Conservation (phyloP, 371 early-diverging fungal species). For the Mucor velutinosus region DNA sequence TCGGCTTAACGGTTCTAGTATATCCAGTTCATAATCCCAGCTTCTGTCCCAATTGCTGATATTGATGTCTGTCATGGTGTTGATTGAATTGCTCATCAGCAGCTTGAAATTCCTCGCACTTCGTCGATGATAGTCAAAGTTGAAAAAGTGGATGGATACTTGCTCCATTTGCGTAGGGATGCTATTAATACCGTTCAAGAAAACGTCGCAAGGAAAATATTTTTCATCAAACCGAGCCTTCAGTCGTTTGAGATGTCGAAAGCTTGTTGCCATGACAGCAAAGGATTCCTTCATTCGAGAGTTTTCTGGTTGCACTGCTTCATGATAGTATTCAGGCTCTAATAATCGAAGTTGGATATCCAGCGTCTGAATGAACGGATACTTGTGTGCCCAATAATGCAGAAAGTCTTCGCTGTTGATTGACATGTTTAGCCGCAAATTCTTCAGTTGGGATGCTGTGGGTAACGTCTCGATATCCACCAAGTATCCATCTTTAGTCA, state of each 20-base stretch:
- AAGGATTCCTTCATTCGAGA: constrained; percentile 16
- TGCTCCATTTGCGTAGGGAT: not conserved
- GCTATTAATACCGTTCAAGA: constrained; percentile 9
- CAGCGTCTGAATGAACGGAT: constrained; percentile 9
- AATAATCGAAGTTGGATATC: constrained; percentile 7
- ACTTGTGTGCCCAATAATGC: constrained; percentile 18
- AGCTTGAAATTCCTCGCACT: constrained; percentile 13
- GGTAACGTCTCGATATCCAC: constrained; percentile 10
- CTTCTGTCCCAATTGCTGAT: constrained; percentile 21
- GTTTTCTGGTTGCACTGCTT: constrained; percentile 6
- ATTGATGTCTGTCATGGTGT: not conserved
- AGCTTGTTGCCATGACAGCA: constrained; percentile 11
- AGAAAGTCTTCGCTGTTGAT: constrained; percentile 13
- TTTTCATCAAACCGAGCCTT: constrained; percentile 20
- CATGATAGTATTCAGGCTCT: constrained; percentile 12
- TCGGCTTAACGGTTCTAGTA: constrained; percentile 5
- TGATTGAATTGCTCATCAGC: constrained; percentile 8
- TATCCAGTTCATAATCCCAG: constrained; percentile 19
- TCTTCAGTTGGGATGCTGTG: not conserved
- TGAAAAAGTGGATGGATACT: constrained; percentile 9
- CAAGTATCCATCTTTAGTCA: not conserved
- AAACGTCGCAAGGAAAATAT: constrained; percentile 18
- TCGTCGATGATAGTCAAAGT: constrained; percentile 21
- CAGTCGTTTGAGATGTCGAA: constrained; percentile 5
- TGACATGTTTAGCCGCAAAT: constrained; percentile 1